phyloP scores from a whole-genome alignment of 2,329 filamentous ascomycete genomes.

The Cercospora sp. region DNA sequence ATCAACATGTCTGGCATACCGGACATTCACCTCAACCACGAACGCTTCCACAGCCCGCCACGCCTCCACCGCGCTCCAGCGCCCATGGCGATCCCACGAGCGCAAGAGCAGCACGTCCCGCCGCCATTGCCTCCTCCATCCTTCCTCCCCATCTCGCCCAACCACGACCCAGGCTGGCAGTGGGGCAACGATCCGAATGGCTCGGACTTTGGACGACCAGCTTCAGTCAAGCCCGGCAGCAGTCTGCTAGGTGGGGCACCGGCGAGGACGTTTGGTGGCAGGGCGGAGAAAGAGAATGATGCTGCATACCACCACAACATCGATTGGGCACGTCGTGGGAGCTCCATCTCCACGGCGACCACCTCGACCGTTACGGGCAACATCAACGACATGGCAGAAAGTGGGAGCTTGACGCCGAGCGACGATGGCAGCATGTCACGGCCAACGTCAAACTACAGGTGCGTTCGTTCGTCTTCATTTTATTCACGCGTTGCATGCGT shows the following conservation, averaged over 20 bases:
- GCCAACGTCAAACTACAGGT: conserved; percentile 48
- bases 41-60: conserved; percentile 41
- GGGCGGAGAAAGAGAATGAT: conserved; percentile 34
- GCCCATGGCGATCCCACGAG: conserved; percentile 65
- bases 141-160: conserved; percentile 57
- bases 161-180: conserved; percentile 61
- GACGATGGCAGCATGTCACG: conserved; percentile 36
- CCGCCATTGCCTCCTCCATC: conserved; percentile 66
- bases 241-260: conserved; percentile 45
- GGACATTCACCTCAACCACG: conserved; percentile 42
- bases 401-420: conserved; percentile 30
- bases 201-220: conserved; percentile 49
- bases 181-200: conserved; percentile 59
- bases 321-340: conserved; percentile 42
- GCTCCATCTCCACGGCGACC: conserved; percentile 43
- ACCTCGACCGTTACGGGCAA: conserved; percentile 37
- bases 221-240: conserved; percentile 51
- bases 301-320: conserved; percentile 26
- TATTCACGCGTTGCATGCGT: neutral
- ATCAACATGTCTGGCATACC: conserved; percentile 33
- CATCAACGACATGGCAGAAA: conserved; percentile 32
- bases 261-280: conserved; percentile 22
- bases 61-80: conserved; percentile 48
- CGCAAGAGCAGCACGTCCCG: conserved; percentile 53
- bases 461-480: conserved; percentile 27